Base-by-base conservation (phyloP, 495 filamentous ascomycete genomes). In the Lophium mytilinum region DNA sequence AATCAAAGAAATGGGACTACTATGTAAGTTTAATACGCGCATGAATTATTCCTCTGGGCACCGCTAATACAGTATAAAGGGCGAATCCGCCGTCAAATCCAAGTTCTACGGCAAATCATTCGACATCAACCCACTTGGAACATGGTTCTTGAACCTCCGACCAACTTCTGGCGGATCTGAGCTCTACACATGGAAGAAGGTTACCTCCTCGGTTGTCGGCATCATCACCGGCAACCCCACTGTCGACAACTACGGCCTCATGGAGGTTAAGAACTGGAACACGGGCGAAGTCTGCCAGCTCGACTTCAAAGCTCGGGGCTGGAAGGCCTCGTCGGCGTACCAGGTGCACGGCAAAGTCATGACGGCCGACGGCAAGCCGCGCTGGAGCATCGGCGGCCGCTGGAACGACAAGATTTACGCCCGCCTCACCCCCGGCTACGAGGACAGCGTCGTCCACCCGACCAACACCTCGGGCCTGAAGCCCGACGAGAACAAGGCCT, bases 371-470 rank as follows among this genome's bases (percentile, higher is more conserved):
- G 89, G 89, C 7, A 80, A 81, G 37, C 84, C 90, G 8, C 82
- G 86, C 56, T 90, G 92, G 84, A 88, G 82, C 65, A 81, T 98
- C 48, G 93, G 92, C 18, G 93, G 93, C 12, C 84, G 89, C 37
- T 98, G 93, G 93, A 97, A 96, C 70, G 91, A 95, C 66, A 93
- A 91, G 70, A 85, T 98, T 58, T 98, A 94, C 71, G 94, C 93
- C 9, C 87, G 94, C 35, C 78, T 90, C 50, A 95, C 90, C 0
- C 90, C 92, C 1, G 94, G 92, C 24, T 95, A 86, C 68, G 90
- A 96, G 64, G 87, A 83, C 6, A 71, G 79, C 0, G 73, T 77
- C 5, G 80, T 88, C 39, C 83, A 87, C 40, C 52, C 37, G 39
- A 46, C 37, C 12, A 49, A 21, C 6, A 37, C 36, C 39, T 52